Evolutionary conservation across 352 stramenopile species (phyloP).

Genomic region (Pythium brassicae): DNA sequence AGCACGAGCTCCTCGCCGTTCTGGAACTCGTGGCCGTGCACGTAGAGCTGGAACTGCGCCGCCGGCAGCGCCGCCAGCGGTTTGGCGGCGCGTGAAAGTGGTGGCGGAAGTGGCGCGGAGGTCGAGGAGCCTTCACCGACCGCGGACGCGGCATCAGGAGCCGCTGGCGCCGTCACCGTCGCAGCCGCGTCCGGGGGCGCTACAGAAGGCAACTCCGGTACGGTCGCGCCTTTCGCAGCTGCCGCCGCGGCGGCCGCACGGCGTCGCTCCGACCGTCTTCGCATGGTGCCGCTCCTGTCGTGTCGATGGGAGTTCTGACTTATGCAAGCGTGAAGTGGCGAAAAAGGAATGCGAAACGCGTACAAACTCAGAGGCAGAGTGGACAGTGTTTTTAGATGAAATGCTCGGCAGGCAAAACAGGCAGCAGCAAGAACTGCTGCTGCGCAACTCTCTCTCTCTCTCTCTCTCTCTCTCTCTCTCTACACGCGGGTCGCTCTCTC

Average conservation of each 20-base stretch:
- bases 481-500: too few species aligned
- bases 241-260: constrained; percentile 35
- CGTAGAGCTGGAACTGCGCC: constrained; percentile 73
- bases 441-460: too few species aligned
- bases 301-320: too few species aligned
- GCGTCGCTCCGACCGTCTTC: constrained; percentile 42
- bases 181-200: background rate
- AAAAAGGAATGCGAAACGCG: too few species aligned
- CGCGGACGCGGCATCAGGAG: background rate
- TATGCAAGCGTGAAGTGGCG: too few species aligned
- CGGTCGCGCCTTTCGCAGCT: constrained; percentile 6
- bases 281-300: constrained; percentile 18
- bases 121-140: background rate
- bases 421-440: too few species aligned
- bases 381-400: too few species aligned
- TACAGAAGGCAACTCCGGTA: background rate
- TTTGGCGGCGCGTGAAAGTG: constrained; percentile 23
- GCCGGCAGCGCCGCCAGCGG: constrained; percentile 42
- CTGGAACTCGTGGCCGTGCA: constrained; percentile 82
- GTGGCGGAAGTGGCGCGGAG: background rate
- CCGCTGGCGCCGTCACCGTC: constrained; percentile 4
- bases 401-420: too few species aligned
- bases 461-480: too few species aligned
- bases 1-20: constrained; percentile 76
- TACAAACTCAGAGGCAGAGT: too few species aligned